Evolutionary conservation across 306 rosid genomes (phyloP), one percentile per base, ranked within the genome.

Genomic region (Gynostemma pentaphyllum): DNA sequence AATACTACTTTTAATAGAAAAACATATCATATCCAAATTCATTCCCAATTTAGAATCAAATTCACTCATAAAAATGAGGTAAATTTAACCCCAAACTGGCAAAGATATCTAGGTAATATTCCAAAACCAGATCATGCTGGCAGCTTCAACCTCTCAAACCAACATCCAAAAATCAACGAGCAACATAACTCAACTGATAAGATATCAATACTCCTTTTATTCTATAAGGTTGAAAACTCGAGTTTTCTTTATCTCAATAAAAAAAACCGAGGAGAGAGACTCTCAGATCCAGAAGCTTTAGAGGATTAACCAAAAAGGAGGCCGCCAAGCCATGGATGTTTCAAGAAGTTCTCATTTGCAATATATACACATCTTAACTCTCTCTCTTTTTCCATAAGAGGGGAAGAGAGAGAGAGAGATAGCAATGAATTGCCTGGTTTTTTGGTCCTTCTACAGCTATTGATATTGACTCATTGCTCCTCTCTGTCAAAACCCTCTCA

Each of bases 91-190:
- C 9, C 2, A 34, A 34, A 34, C 39, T 34, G 2, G 39, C 39
- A 34, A 34, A 14, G 19, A 22, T 64, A 45, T 52, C n/a, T 32
- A 65, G 62, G 28, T 41, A 49, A 22, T 6, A 10, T 47, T n/a
- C n/a, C n/a, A 67, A 75, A 75, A 85, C 85, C 94, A 88, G 96
- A 88, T 88, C 96, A 88, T 83, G 96, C 96, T 88, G 96, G 94
- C 96, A 88, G 96, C 96, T 88, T 88, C 88, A 88, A 79, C 64
- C 96, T 85, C 96, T 88, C 96, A 85, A 85, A 79, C 90, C 90
- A 83, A 79, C 94, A 80, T 64, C 64, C 62, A 54, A 44, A 19
- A 57, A 36, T 57, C 18, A 18, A 34, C 45, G 45, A 34, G 5
- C 26, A 4, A 30, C 0, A 51, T 16, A 69, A n/a, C n/a, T n/a